Evolutionary conservation across 179 eudicot species (phyloP).

Genomic region (Pouteria campechiana): DNA sequence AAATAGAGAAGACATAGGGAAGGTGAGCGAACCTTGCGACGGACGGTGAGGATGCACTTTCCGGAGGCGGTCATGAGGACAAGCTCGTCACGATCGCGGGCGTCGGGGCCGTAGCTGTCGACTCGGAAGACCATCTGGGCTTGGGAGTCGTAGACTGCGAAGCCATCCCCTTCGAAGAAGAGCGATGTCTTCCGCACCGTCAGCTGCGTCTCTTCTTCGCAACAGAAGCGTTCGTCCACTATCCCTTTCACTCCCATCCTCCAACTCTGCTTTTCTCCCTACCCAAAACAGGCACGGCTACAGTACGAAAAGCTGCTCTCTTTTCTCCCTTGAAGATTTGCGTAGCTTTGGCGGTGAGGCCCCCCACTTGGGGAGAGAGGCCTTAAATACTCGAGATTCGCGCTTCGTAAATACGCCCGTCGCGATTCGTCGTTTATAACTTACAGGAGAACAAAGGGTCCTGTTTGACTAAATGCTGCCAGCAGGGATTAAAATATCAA

Average conservation of each 20-base stretch:
- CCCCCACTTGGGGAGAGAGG: too few relatives aligned
- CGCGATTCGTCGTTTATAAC: too few relatives aligned
- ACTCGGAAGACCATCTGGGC: constrained; percentile 78
- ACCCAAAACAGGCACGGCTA: too few relatives aligned
- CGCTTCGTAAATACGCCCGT: too few relatives aligned
- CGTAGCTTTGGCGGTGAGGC: too few relatives aligned
- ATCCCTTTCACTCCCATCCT: not conserved
- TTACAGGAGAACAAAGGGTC: too few relatives aligned
- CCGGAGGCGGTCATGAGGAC: constrained; percentile 77
- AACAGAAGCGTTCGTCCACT: constrained; percentile 25
- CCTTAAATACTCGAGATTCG: too few relatives aligned
- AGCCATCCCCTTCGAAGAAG: constrained; percentile 77
- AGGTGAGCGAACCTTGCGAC: constrained; percentile 56
- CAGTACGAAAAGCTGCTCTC: too few relatives aligned
- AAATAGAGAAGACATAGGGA: too few relatives aligned
- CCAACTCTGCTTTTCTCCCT: constrained; percentile 5
- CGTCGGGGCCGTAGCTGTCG: constrained; percentile 58
- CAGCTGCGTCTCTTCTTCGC: constrained; percentile 34
- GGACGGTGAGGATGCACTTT: constrained; percentile 66
- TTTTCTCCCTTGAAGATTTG: too few relatives aligned
- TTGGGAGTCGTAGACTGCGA: constrained; percentile 45
- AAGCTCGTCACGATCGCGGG: constrained; percentile 38
- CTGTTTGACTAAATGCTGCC: too few relatives aligned
- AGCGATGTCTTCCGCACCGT: constrained; percentile 63
- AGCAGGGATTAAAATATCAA: too few relatives aligned